Evolutionary conservation across 164 flowering plant species (phyloP).

Genomic region (Vitis labrusca): DNA sequence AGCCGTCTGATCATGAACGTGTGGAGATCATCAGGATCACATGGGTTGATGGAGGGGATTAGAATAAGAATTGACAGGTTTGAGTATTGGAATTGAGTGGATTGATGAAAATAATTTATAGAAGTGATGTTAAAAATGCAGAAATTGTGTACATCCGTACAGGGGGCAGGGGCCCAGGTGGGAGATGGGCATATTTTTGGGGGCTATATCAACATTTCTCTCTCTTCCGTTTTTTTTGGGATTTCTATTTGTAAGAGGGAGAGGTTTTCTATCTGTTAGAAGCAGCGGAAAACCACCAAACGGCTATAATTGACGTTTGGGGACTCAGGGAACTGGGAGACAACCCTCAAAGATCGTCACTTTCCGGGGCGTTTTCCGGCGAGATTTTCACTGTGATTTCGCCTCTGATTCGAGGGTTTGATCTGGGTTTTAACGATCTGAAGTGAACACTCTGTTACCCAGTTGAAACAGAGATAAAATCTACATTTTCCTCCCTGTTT

Average conservation of each 20-base stretch:
- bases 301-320: constrained; percentile 37
- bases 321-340: not conserved
- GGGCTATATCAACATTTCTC: not conserved
- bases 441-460: not conserved
- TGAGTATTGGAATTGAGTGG: no score
- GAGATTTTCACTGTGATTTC: constrained; percentile 13
- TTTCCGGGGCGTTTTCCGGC: constrained; percentile 3
- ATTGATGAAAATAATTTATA: no score
- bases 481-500: constrained; percentile 1
- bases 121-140: no score
- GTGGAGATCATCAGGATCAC: no score
- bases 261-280: constrained; percentile 9
- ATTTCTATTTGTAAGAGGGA: constrained; percentile 5
- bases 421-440: constrained; percentile 23
- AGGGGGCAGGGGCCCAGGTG: no score
- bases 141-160: no score
- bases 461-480: not conserved
- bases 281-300: constrained; percentile 34
- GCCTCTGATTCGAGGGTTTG: constrained; percentile 16
- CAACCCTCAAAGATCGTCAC: constrained; percentile 4
- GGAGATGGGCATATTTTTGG: no score
- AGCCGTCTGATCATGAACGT: no score
- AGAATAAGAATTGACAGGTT: no score
- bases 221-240: constrained; percentile 1
- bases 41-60: no score